These are phyloP conservation scores for Naematelia aurantialba DNA, from an alignment of 768 basidiomycete genomes.

Conservation along the genomic window DNA sequence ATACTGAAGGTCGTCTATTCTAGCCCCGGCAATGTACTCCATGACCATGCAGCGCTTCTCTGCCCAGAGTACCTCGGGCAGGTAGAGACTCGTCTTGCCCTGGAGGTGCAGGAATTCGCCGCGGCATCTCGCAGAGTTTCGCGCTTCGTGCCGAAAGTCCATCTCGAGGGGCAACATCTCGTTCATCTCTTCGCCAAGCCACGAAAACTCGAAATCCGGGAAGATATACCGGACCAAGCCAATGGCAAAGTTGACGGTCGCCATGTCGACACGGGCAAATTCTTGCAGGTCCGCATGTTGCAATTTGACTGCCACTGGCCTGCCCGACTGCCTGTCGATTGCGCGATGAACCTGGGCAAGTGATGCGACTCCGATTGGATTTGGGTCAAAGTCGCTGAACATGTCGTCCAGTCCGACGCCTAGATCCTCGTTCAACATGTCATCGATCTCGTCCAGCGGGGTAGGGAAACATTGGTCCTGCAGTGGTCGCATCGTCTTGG, in stretches of 20 bases:
- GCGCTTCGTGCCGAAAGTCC: conserved; percentile 87
- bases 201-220: conserved; percentile 91
- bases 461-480: conserved; percentile 95
- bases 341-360: conserved; percentile 89
- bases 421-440: conserved; percentile 74
- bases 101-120: conserved; percentile 67
- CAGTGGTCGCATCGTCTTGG: conserved; percentile 51
- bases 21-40: conserved; percentile 78
- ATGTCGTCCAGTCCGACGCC: conserved; percentile 61
- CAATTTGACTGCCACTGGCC: conserved; percentile 68
- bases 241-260: conserved; percentile 55
- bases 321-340: conserved; percentile 65
- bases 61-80: conserved; percentile 71
- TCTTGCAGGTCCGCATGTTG: conserved; percentile 93
- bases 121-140: conserved; percentile 69
- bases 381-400: conserved; percentile 78
- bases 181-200: conserved; percentile 93
- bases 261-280: conserved; percentile 76
- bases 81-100: conserved; percentile 70
- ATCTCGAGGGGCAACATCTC: conserved; percentile 71
- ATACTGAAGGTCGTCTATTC: conserved; percentile 82
- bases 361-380: conserved; percentile 93
- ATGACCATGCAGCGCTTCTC: conserved; percentile 83
- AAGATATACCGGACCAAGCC: conserved; percentile 89
- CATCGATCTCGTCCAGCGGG: conserved; percentile 69